These are phyloP conservation scores for Starmerella lactis-condensi DNA, from an alignment of 805 yeast species.

Conservation along the genomic window DNA sequence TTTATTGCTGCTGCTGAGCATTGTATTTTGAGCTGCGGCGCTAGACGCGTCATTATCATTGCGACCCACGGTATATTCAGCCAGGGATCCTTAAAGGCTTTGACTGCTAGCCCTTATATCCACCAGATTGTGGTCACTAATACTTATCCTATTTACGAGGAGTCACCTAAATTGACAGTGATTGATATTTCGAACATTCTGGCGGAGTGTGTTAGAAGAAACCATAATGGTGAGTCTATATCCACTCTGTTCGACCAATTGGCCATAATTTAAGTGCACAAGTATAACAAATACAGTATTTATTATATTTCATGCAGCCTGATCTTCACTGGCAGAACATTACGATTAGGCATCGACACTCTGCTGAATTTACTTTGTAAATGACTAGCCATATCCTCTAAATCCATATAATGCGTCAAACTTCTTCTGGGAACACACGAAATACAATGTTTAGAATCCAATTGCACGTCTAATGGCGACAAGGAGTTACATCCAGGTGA, in stretches of 20 bases:
- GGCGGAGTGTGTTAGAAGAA: constrained; percentile 97
- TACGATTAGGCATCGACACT: constrained; percentile 72
- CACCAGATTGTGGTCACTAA: constrained; percentile 90
- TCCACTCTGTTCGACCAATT: constrained; percentile 81
- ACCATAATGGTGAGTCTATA: constrained; percentile 93
- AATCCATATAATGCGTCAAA: constrained; percentile 80
- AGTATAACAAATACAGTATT: neutral
- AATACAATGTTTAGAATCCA: constrained; percentile 89
- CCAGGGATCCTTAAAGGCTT: constrained; percentile 63
- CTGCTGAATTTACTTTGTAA: constrained; percentile 65
- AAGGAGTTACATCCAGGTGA: constrained; percentile 98
- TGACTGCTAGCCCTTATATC: constrained; percentile 62
- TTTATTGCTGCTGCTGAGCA: constrained; percentile 98
- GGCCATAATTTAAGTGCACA: constrained; percentile 25
- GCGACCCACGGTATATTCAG: constrained; percentile 94
- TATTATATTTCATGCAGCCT: constrained; percentile 3
- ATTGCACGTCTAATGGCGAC: constrained; percentile 89
- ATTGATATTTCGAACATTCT: constrained; percentile 89
- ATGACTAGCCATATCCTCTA: constrained; percentile 70
- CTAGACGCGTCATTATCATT: constrained; percentile 68
- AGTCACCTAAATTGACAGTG: constrained; percentile 53
- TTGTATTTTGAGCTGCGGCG: constrained; percentile 88
- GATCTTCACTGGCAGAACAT: constrained; percentile 22
- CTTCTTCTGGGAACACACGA: constrained; percentile 86
- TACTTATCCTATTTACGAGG: constrained; percentile 71